Base-by-base conservation (phyloP, 2,329 filamentous ascomycete genomes). In the Thelonectria olida region DNA sequence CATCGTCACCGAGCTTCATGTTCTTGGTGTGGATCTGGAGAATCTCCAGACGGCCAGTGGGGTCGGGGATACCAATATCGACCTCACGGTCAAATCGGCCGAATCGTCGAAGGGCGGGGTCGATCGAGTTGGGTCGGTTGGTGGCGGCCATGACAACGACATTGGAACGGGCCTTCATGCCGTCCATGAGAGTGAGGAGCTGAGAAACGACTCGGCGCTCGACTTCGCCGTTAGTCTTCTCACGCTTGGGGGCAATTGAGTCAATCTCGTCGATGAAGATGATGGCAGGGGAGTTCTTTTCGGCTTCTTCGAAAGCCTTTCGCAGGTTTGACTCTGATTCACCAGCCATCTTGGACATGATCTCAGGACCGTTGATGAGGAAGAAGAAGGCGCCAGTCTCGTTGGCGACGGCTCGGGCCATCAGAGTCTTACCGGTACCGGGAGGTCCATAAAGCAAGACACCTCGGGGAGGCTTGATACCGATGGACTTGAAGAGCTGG, bases 271-370 rank as follows among this genome's bases (percentile, higher is more conserved):
- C 96, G 70, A 99, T 98, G 85, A 98, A 99, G 82, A 99, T 98
- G 78, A 99, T 98, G 59, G 96, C 94, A 13, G 96, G 96, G 0
- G 95, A 97, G 84, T 98, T 98, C 90, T 98, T 98, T 85, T 98
- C 95, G 42, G 96, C 96, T 84, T 98, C 96, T 80, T 98, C 96
- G 74, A 99, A 99, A n/a, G 96, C 96, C 83, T 98, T 98, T 74
- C 96, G 91, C 70, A 99, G 82, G 80, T 98, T 98, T 62, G 95
- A 98, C 80, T 98, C 96, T 61, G 96, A 98, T 81, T 99, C 96
- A 88, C 96, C 96, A 62, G 96, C 96, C 96, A 98, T 98, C 88
- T 98, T 98, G 61, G 95, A 97, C 96, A 99, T 98, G 84, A 99
- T 98, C 80, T 98, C 96, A 53, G 96, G 96, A 67, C 96, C 95